phyloP scores from a whole-genome alignment of 2,329 filamentous ascomycete species.

The Thermoascus crustaceus region DNA sequence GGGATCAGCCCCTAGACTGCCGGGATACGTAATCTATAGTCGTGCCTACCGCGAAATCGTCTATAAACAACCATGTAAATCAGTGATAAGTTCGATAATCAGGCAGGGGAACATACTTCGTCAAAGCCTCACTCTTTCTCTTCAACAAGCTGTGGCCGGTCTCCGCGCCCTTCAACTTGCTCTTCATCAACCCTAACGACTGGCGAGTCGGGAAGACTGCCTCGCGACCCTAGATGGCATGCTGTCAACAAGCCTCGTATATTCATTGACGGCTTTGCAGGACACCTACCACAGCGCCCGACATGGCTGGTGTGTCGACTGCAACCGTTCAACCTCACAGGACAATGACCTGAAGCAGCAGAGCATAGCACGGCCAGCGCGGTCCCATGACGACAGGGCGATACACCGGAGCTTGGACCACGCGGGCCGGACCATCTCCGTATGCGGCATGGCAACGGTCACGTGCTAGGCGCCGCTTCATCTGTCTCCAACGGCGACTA shows the following conservation, averaged over 20 bases:
- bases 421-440: constrained; percentile 9
- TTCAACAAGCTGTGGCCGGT: constrained; percentile 91
- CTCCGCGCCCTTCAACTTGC: constrained; percentile 89
- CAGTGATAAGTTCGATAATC: constrained; percentile 9
- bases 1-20: constrained; percentile 18
- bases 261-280: constrained; percentile 10
- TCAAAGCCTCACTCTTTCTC: constrained; percentile 94
- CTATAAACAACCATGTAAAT: constrained; percentile 40
- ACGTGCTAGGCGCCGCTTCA: constrained; percentile 23
- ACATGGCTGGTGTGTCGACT: constrained; percentile 29
- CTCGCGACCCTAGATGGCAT: constrained; percentile 66
- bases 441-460: constrained; percentile 14
- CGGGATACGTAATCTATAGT: constrained; percentile 15
- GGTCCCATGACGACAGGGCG: constrained; percentile 8
- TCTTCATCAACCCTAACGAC: constrained; percentile 93
- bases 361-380: neutral
- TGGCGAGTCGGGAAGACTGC: constrained; percentile 96
- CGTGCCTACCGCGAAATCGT: constrained; percentile 81
- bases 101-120: constrained; percentile 58
- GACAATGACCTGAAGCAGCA: neutral
- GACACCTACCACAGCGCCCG: constrained; percentile 31
- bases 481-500: constrained; percentile 12
- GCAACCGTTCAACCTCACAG: neutral
- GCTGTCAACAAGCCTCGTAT: constrained; percentile 10
- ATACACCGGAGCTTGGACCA: constrained; percentile 13